phyloP scores from a whole-genome alignment of 495 filamentous ascomycete species.

The Annulohypoxylon maeteangense region DNA sequence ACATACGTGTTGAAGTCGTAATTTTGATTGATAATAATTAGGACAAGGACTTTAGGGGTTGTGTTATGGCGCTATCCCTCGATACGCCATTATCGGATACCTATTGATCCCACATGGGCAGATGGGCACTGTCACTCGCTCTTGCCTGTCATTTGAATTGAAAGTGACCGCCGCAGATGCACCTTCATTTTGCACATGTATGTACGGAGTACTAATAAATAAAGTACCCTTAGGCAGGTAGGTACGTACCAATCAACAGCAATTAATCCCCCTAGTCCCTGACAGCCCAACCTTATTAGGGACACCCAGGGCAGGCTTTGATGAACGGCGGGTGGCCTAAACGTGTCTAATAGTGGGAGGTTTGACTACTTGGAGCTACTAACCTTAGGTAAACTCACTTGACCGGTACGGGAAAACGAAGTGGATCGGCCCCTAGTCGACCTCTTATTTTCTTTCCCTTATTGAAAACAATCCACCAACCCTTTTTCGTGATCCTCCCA shows the following conservation, averaged over 20 bases:
- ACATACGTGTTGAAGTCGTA: slow-evolving; percentile 9
- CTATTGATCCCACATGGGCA: background rate
- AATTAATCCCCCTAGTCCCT: background rate
- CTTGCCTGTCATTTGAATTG: background rate
- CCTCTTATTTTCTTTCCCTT: slow-evolving; percentile 50
- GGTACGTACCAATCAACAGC: background rate
- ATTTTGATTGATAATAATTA: background rate
- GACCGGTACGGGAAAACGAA: slow-evolving; percentile 28
- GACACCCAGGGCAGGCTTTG: slow-evolving; percentile 3
- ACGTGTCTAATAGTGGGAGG: slow-evolving; percentile 21
- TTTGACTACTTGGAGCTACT: slow-evolving; percentile 2
- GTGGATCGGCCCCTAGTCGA: slow-evolving; percentile 48
- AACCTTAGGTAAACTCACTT: slow-evolving; percentile 19
- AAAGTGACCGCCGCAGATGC: background rate
- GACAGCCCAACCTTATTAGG: slow-evolving; percentile 21
- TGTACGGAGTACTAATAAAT: background rate
- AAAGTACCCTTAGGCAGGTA: background rate
- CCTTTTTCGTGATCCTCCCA: slow-evolving; percentile 38
- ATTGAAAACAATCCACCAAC: slow-evolving; percentile 45
- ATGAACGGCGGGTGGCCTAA: slow-evolving; percentile 8
- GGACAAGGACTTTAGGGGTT: slow-evolving; percentile 2
- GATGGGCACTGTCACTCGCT: background rate
- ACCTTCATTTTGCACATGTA: background rate
- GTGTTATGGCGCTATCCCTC: background rate
- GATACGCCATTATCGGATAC: background rate